Conservation (phyloP, 768 basidiomycete genomes). For the Panaeolus cyanescens region DNA sequence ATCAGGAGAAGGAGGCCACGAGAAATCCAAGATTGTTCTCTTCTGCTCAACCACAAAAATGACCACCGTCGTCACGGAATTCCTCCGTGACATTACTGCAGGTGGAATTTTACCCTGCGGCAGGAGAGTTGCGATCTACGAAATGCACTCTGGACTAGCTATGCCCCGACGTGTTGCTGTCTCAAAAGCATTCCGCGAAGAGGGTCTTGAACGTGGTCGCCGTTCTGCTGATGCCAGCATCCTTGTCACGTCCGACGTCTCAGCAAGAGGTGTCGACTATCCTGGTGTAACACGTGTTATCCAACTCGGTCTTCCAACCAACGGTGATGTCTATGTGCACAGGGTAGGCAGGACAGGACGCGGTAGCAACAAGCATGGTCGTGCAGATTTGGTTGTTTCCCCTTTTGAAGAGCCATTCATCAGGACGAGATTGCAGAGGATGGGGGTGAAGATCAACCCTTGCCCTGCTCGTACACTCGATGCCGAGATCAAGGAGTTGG, state of each 20-base stretch:
- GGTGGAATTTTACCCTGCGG: slow-evolving; percentile 50
- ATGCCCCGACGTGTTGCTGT: slow-evolving; percentile 58
- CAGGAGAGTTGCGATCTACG: slow-evolving; percentile 58
- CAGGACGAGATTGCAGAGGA: slow-evolving; percentile 48
- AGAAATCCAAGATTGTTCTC: slow-evolving; percentile 69
- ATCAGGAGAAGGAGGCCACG: not conserved
- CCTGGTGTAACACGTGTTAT: slow-evolving; percentile 88
- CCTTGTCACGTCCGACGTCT: slow-evolving; percentile 86
- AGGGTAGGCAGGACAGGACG: slow-evolving; percentile 87
- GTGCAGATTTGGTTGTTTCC: slow-evolving; percentile 79
- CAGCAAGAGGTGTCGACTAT: slow-evolving; percentile 88
- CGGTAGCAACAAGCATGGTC: slow-evolving; percentile 52
- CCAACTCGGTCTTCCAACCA: slow-evolving; percentile 81
- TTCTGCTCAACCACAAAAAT: slow-evolving; percentile 87
- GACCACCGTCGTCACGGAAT: slow-evolving; percentile 71
- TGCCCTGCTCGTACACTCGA: slow-evolving; percentile 43
- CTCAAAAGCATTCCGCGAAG: slow-evolving; percentile 62
- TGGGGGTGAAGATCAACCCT: slow-evolving; percentile 68
- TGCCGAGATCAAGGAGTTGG: slow-evolving; percentile 13
- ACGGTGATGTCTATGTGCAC: slow-evolving; percentile 77
- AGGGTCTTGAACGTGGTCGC: slow-evolving; percentile 33
- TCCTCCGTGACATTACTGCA: slow-evolving; percentile 52
- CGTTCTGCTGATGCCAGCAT: slow-evolving; percentile 43
- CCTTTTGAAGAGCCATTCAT: slow-evolving; percentile 80
- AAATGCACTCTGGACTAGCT: slow-evolving; percentile 79